Evolutionary conservation across 2,329 filamentous ascomycete species (phyloP), one percentile per base, ranked within the genome.

Genomic region (Alternaria rosae): DNA sequence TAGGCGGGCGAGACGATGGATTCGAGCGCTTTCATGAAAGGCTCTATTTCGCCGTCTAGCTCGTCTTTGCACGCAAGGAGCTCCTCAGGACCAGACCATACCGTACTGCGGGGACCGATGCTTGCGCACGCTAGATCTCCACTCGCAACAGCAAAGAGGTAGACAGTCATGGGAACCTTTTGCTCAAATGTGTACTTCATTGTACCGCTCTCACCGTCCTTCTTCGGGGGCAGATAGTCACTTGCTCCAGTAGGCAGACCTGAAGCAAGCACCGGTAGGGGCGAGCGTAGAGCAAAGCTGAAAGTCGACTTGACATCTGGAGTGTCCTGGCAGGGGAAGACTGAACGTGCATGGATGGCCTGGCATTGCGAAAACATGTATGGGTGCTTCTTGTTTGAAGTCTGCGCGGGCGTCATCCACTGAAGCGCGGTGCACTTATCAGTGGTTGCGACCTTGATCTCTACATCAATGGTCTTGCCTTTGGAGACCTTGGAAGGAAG

Each of bases 351-450:
- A 75, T 98, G 94, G 74, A 97, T 98, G 56, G 94, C 94, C 84
- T 99, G 94, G 79, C 94, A 97, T 83, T 98, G 95, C 45, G 92
- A 96, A 83, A 98, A 98, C 89, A 98, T 94, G 81, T 97, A 98
- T 1, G 94, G 94, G 70, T 96, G 91, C 80, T 93, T 95, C 83
- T 93, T 94, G 86, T 97, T 97, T 61, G 92, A 93, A 1, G 95
- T 98, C 82, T 98, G 95, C 30, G 91, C 91, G 2, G 93, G 93
- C 0, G 92, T 94, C 79, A 99, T 86, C 94, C 95, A 99, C 81
- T 98, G 94, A 65, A 99, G 84, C 10, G 94, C 94, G 11, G 94
- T 97, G 80, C 94, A 97, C 73, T 92, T 87, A 54, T 91, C 87
- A 1, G 95, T 98, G 6, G 95, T 98, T 70, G 91, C 86, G 28